A percentile compares a stretch with the other conserved stretches of the same genome.
Evolutionary conservation across 352 stramenopile genomes (phyloP).

Genomic region (Phytophthora hibernalis): DNA sequence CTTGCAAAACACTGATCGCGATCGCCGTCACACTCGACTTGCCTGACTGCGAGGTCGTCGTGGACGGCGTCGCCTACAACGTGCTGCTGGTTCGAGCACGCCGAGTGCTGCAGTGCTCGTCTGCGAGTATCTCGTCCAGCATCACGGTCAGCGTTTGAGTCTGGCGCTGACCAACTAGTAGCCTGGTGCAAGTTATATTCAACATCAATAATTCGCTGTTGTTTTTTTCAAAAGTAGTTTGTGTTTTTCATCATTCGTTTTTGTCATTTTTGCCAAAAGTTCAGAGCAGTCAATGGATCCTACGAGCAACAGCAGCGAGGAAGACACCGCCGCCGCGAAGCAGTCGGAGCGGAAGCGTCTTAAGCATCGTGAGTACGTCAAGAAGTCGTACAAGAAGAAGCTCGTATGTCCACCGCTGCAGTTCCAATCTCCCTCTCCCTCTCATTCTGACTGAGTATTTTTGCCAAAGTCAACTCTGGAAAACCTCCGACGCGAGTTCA

Average conservation of each 20-base stretch:
- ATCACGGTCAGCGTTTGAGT: constrained; percentile 13
- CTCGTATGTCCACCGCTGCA: constrained; percentile 44
- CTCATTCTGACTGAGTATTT: constrained; percentile 23
- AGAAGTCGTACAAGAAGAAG: constrained; percentile 79
- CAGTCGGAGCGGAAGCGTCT: constrained; percentile 59
- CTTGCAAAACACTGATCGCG: constrained; percentile 19
- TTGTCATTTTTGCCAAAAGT: constrained; percentile 4
- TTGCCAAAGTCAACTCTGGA: constrained; percentile 52
- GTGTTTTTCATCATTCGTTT: background rate
- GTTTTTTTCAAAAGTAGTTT: too few relatives aligned
- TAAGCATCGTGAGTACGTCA: constrained; percentile 73
- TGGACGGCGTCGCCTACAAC: constrained; percentile 26
- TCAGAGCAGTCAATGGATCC: constrained; percentile 27
- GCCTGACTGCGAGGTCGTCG: constrained; percentile 25
- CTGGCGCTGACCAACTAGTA: background rate
- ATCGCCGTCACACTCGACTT: constrained; percentile 12
- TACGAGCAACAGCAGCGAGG: background rate
- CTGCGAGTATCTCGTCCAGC: constrained; percentile 8
- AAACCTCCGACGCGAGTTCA: constrained; percentile 53
- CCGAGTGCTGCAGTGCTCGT: constrained; percentile 22
- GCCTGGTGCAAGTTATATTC: too few relatives aligned
- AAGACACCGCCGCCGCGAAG: constrained; percentile 18
- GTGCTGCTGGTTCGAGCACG: constrained; percentile 20
- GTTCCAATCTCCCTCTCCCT: background rate
- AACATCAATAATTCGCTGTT: too few relatives aligned